A percentile compares a stretch with the other conserved stretches of the same genome.
Conservation (phyloP, 2,329 filamentous ascomycete species). For the Apiospora malaysiana region DNA sequence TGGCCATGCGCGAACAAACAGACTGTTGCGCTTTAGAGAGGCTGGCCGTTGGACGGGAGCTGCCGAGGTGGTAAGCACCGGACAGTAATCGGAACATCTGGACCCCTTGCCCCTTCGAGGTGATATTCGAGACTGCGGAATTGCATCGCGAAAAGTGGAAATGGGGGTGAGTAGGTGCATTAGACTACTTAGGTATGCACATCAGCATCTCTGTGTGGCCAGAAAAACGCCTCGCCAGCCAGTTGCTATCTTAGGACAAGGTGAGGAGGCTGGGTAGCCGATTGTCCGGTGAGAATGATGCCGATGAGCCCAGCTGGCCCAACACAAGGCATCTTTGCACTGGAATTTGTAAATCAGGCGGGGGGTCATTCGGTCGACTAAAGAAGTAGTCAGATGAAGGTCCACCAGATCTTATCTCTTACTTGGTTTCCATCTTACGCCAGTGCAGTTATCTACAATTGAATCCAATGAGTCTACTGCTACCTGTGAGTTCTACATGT, state of each 20-base stretch:
- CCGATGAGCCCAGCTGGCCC: background rate
- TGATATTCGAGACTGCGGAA: background rate
- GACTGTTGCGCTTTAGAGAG: background rate
- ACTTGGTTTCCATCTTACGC: background rate
- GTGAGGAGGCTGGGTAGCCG: background rate
- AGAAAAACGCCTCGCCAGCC: background rate
- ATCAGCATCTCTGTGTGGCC: background rate
- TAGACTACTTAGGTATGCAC: background rate
- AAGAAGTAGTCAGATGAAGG: background rate
- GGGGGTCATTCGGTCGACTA: slow-evolving; percentile 6
- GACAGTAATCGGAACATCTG: background rate
- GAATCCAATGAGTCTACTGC: background rate
- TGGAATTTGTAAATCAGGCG: background rate
- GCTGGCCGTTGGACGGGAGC: background rate
- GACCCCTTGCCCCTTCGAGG: background rate
- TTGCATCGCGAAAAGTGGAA: background rate
- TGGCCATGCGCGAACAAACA: background rate
- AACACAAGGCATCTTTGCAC: background rate
- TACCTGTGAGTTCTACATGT: no score
- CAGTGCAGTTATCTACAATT: background rate
- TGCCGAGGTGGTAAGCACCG: background rate
- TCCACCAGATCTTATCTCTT: background rate
- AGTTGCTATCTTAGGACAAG: background rate
- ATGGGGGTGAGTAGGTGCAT: background rate
- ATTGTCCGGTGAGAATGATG: background rate